Percentiles rank a stretch among this genome's conserved stretches.
Conservation (phyloP, 148 eudicot species). For the Rhododendron griersonianum region DNA sequence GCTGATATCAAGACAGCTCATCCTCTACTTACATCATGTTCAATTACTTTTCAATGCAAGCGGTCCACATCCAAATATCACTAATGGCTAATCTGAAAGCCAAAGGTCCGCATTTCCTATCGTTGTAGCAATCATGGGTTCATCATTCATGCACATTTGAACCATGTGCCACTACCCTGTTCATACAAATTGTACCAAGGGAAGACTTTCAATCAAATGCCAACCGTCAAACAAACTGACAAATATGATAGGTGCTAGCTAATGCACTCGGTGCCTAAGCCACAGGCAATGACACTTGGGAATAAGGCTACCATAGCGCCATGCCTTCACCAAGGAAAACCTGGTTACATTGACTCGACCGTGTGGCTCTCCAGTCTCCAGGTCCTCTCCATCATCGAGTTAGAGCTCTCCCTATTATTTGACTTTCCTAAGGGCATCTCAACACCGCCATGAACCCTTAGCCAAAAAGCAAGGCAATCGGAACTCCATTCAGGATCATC, state of each 20-base stretch:
- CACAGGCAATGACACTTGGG: not conserved
- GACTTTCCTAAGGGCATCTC: not conserved
- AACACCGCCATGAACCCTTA: not conserved
- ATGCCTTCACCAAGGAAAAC: not conserved
- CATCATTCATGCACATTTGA: not conserved
- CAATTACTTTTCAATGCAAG: not conserved
- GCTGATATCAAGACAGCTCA: not conserved
- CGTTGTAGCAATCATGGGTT: not conserved
- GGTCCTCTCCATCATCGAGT: not conserved
- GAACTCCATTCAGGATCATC: not conserved
- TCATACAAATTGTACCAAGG: not conserved
- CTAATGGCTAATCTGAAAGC: not conserved
- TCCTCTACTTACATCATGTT: not conserved
- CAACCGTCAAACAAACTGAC: not conserved
- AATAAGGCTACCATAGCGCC: not conserved
- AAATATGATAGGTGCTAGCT: not conserved
- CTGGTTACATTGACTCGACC: not conserved
- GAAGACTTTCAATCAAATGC: not conserved
- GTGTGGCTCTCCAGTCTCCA: not conserved
- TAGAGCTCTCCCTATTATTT: not conserved
- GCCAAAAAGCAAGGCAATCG: not conserved
- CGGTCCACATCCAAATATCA: not conserved
- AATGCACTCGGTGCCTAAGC: not conserved
- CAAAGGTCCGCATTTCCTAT: not conserved
- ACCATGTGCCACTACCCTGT: not conserved